These are phyloP conservation scores for Neurospora discreta DNA, from an alignment of 495 filamentous ascomycete species.

Conservation along the genomic window DNA sequence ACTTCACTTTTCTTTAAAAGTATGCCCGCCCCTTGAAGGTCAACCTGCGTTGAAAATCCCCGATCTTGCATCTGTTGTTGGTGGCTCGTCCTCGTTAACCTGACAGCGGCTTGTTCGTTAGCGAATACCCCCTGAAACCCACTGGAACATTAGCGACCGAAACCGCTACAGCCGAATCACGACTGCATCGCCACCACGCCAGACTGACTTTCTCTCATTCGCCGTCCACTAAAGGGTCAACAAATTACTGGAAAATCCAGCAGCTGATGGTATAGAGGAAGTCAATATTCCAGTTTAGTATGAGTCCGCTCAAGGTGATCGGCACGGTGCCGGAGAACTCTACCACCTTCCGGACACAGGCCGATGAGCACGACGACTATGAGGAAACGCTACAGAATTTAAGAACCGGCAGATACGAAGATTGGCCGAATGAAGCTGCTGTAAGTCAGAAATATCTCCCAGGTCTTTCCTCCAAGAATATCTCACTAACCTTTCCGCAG, in stretches of 20 bases:
- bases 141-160: background rate
- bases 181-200: background rate
- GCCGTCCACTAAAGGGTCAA: background rate
- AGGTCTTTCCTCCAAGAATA: background rate
- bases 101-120: background rate
- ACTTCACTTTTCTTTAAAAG: background rate
- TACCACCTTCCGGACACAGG: background rate
- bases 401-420: conserved; percentile 5
- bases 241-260: background rate
- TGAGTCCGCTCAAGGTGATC: background rate
- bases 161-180: background rate
- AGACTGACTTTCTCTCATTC: background rate
- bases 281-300: background rate
- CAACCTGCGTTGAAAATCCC: background rate
- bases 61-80: background rate
- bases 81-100: background rate
- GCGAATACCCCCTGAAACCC: background rate
- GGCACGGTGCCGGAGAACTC: background rate
- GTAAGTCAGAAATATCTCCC: conserved; percentile 15
- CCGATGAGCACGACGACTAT: conserved; percentile 6
- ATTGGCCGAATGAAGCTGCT: conserved; percentile 37
- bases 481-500: conserved; percentile 12
- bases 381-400: conserved; percentile 1
- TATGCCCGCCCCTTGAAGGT: background rate
- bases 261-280: no score